These are phyloP conservation scores for Colletotrichum sojae DNA, from an alignment of 2,329 filamentous ascomycete species.

Conservation along the genomic window DNA sequence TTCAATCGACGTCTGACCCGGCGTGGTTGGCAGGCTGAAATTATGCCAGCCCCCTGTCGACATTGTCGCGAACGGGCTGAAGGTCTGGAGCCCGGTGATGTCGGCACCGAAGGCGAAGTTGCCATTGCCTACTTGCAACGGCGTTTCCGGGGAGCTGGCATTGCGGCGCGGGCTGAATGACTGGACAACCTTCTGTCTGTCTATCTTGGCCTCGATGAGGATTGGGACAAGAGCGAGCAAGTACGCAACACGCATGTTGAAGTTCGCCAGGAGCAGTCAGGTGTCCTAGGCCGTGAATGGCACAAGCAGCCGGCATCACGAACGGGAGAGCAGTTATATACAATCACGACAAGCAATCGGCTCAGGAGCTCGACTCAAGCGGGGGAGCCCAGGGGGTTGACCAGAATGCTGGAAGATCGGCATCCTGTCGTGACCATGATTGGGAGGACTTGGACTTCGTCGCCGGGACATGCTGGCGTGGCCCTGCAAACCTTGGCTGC, in stretches of 20 bases:
- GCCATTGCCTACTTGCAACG: conserved; percentile 65
- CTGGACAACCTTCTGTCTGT: conserved; percentile 52
- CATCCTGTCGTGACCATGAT: conserved; percentile 4
- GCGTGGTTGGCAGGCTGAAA: conserved; percentile 59
- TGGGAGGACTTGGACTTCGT: background rate
- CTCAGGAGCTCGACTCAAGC: background rate
- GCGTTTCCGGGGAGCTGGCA: conserved; percentile 63
- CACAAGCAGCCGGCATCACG: no score
- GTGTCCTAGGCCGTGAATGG: no score
- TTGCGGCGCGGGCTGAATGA: conserved; percentile 64
- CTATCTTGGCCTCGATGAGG: conserved; percentile 45
- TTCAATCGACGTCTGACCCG: conserved; percentile 48
- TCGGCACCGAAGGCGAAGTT: conserved; percentile 65
- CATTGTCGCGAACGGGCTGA: conserved; percentile 61
- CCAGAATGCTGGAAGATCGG: conserved; percentile 6
- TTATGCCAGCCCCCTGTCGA: conserved; percentile 67
- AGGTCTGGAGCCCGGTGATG: conserved; percentile 62
- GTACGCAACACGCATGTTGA: conserved; percentile 21
- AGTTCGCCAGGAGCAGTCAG: background rate
- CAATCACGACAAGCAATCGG: background rate
- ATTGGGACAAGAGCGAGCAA: conserved; percentile 39
- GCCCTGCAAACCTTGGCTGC: background rate
- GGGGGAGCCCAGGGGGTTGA: background rate
- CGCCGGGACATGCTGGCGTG: background rate
- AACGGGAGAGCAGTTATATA: background rate